Percentiles rank a stretch among this genome's conserved stretches.
phyloP scores from a whole-genome alignment of 495 filamentous ascomycete species.

The Lophiotrema nucula region DNA sequence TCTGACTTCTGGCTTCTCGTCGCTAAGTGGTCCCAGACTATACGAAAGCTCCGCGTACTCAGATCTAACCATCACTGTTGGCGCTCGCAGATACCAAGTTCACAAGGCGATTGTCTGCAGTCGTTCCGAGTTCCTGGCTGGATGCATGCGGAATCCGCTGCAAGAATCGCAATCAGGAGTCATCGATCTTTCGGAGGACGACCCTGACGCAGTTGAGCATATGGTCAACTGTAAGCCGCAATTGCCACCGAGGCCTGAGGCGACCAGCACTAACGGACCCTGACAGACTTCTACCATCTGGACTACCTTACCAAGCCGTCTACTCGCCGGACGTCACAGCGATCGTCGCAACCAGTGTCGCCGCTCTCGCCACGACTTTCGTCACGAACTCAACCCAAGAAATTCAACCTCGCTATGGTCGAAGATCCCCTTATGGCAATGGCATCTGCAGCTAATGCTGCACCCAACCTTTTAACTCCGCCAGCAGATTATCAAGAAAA shows the following conservation, averaged over 20 bases:
- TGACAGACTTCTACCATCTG: slow-evolving; percentile 46
- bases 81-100: slow-evolving; percentile 39
- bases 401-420: slow-evolving; percentile 37
- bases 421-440: slow-evolving; percentile 43
- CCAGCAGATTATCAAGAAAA: slow-evolving; percentile 15
- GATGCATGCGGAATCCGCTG: slow-evolving; percentile 40
- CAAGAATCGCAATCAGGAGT: slow-evolving; percentile 37
- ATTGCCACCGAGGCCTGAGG: not conserved
- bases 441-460: slow-evolving; percentile 24
- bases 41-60: slow-evolving; percentile 42
- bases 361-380: slow-evolving; percentile 27
- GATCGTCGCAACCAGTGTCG: slow-evolving; percentile 27
- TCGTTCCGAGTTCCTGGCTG: slow-evolving; percentile 44
- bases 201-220: slow-evolving; percentile 45
- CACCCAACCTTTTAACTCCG: slow-evolving; percentile 20
- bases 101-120: slow-evolving; percentile 45
- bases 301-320: slow-evolving; percentile 40
- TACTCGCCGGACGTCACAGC: slow-evolving; percentile 25
- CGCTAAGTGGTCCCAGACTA: slow-evolving; percentile 35
- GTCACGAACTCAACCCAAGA: slow-evolving; percentile 26
- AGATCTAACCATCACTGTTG: slow-evolving; percentile 44
- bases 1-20: not conserved
- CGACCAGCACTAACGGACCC: slow-evolving; percentile 5
- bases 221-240: slow-evolving; percentile 44
- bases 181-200: slow-evolving; percentile 45